Evolutionary conservation across 371 early-diverging fungal genomes (phyloP).

Genomic region (Edhazardia aedis): DNA sequence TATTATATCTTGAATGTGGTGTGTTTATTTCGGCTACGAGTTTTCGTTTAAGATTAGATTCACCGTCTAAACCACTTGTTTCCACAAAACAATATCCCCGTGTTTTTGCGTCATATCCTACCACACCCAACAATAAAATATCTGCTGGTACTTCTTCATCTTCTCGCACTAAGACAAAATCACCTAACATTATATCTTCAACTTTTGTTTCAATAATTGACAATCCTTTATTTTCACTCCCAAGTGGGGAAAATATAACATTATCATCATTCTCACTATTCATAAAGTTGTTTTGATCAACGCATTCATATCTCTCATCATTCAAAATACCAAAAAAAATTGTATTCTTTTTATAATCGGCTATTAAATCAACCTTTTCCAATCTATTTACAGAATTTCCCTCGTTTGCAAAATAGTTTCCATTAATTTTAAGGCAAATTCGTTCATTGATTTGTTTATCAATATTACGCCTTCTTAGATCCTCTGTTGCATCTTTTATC

Average conservation of each 20-base stretch:
- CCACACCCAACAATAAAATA: conserved; percentile 48
- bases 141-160: conserved; percentile 51
- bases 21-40: too few relatives aligned
- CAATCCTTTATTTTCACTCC: neutral
- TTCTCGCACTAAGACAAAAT: conserved; percentile 47
- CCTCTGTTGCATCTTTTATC: conserved; percentile 73
- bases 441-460: conserved; percentile 64
- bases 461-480: conserved; percentile 61
- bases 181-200: conserved; percentile 48
- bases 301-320: conserved; percentile 30
- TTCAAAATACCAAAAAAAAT: too few relatives aligned
- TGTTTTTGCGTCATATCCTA: conserved; percentile 25
- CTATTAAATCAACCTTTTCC: neutral
- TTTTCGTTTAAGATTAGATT: conserved; percentile 50
- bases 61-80: conserved; percentile 56
- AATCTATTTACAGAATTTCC: neutral
- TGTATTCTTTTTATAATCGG: too few relatives aligned
- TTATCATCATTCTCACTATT: conserved; percentile 47
- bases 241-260: conserved; percentile 12
- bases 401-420: conserved; percentile 42
- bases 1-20: neutral
- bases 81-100: conserved; percentile 51
- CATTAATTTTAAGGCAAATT: conserved; percentile 52
- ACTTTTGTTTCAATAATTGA: neutral
- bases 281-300: conserved; percentile 49